Evolutionary conservation across 1,139 yeast genomes (phyloP).

Genomic region (Taphrina confusa): DNA sequence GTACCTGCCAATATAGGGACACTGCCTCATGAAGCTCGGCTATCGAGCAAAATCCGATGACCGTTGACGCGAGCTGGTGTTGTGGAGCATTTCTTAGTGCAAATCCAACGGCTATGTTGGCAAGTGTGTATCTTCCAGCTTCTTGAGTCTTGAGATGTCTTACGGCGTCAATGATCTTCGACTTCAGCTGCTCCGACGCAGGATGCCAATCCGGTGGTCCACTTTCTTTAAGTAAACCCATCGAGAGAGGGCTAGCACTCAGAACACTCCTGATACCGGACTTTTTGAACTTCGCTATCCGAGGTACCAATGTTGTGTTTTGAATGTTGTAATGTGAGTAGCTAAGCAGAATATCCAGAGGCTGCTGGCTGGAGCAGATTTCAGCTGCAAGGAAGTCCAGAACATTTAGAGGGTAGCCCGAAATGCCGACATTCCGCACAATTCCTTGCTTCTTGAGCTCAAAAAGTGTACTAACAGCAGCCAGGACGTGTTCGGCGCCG

Average conservation of each 20-base stretch:
- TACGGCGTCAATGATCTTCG: constrained; percentile 50
- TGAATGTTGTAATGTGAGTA: constrained; percentile 85
- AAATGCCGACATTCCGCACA: constrained; percentile 68
- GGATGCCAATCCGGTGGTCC: constrained; percentile 81
- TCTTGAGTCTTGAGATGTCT: constrained; percentile 55
- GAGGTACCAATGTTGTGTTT: constrained; percentile 59
- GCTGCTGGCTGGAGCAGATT: constrained; percentile 50
- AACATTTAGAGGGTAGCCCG: constrained; percentile 83
- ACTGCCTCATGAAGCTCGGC: constrained; percentile 25
- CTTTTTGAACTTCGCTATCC: constrained; percentile 52
- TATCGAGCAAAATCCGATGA: constrained; percentile 19
- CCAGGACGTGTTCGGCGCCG: constrained; percentile 55
- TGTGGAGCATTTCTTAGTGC: constrained; percentile 54
- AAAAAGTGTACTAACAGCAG: constrained; percentile 64
- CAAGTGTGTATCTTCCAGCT: constrained; percentile 60
- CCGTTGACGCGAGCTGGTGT: constrained; percentile 14
- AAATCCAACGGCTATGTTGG: constrained; percentile 77
- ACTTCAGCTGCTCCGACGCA: constrained; percentile 60
- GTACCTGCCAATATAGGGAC: constrained; percentile 14
- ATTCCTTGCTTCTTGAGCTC: constrained; percentile 64
- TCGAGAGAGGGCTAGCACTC: constrained; percentile 83
- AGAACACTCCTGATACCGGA: constrained; percentile 61
- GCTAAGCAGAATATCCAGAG: constrained; percentile 72
- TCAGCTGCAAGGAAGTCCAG: constrained; percentile 51
- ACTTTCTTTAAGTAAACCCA: constrained; percentile 75